Conservation (phyloP, 768 basidiomycete species). For the Termitomyces sp. region DNA sequence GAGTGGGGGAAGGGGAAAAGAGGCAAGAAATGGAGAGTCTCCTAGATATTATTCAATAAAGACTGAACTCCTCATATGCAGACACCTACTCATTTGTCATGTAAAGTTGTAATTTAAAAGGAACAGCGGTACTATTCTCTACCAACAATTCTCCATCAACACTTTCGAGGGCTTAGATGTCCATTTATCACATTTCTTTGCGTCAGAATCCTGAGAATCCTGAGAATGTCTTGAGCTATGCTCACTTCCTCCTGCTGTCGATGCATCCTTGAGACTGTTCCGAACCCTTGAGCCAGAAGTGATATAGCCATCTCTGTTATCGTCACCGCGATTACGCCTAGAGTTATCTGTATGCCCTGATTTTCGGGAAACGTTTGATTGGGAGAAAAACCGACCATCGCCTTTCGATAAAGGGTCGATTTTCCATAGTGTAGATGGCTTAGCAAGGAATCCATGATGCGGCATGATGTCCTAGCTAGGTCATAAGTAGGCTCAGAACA, state of each 20-base stretch:
- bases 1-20: too few relatives aligned
- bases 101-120: neutral
- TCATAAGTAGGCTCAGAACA: too few relatives aligned
- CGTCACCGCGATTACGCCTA: neutral
- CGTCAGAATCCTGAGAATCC: neutral
- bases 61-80: neutral
- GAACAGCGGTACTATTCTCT: neutral
- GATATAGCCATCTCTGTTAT: neutral
- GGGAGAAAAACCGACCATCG: conserved; percentile 3
- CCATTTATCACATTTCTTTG: neutral
- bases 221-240: too few relatives aligned
- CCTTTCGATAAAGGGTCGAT: conserved; percentile 30
- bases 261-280: neutral
- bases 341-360: neutral
- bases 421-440: conserved; percentile 56
- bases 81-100: neutral
- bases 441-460: conserved; percentile 53
- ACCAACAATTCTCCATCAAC: neutral
- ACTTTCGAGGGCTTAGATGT: neutral
- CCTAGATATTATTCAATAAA: neutral
- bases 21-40: too few relatives aligned
- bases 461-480: conserved; percentile 67
- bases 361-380: neutral
- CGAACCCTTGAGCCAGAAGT: neutral
- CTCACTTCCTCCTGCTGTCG: neutral